These are phyloP conservation scores for Medicago arabica DNA, from an alignment of 306 rosid genomes.

Conservation along the genomic window DNA sequence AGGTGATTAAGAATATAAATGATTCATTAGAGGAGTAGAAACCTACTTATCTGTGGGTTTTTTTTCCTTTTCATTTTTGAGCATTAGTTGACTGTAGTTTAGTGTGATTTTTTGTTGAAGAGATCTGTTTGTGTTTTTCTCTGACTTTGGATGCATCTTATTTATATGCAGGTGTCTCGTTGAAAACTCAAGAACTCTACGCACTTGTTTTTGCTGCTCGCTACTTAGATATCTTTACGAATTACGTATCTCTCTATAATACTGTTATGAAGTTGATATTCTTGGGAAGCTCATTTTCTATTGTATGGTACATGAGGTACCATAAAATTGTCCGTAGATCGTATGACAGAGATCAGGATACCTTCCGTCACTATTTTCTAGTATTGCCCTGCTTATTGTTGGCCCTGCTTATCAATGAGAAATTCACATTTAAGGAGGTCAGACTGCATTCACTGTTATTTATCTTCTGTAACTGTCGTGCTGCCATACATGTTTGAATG, in stretches of 20 bases:
- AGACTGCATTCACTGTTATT: constrained; percentile 32
- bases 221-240: constrained; percentile 76
- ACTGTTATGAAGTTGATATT: constrained; percentile 83
- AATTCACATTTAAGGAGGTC: constrained; percentile 82
- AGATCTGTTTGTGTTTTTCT: not conserved
- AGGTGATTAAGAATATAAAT: constrained; percentile 17
- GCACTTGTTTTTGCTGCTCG: constrained; percentile 81
- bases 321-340: constrained; percentile 85
- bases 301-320: constrained; percentile 89
- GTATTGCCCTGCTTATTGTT: constrained; percentile 72
- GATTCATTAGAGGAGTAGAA: constrained; percentile 15
- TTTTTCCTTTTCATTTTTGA: constrained; percentile 10
- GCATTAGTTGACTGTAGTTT: constrained; percentile 12
- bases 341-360: constrained; percentile 88
- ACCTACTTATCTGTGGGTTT: constrained; percentile 4
- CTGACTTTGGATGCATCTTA: constrained; percentile 35
- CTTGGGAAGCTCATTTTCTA: constrained; percentile 87
- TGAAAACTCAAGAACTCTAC: constrained; percentile 94
- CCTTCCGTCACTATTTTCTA: constrained; percentile 76
- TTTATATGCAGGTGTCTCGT: constrained; percentile 67
- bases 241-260: constrained; percentile 68
- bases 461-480: constrained; percentile 14
- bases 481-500: constrained; percentile 18
- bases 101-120: constrained; percentile 1
- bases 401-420: constrained; percentile 77